A percentile compares a stretch with the other conserved stretches of the same genome.
Conservation (phyloP, 768 basidiomycete genomes). For the Hortiboletus flavorubellus region DNA sequence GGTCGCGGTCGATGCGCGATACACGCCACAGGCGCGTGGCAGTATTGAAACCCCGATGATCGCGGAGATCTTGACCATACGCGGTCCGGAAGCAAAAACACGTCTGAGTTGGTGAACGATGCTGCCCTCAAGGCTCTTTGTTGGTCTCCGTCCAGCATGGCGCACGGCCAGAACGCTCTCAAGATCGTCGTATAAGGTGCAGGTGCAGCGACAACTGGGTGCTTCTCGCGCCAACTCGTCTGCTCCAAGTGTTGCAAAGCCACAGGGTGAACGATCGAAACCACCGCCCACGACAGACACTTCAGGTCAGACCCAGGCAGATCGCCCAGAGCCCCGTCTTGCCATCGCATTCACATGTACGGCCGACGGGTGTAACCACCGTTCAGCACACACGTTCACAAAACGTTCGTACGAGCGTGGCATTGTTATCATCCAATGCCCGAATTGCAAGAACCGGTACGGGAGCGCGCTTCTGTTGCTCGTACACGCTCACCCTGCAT, state of each 20-base stretch:
- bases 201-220: conserved; percentile 36
- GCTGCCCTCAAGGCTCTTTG: conserved; percentile 46
- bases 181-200: conserved; percentile 32
- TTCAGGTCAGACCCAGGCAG: conserved; percentile 26
- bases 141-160: conserved; percentile 42
- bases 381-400: conserved; percentile 87
- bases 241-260: background rate
- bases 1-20: background rate
- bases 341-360: conserved; percentile 88
- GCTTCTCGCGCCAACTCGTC: conserved; percentile 22
- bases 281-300: background rate
- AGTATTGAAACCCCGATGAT: conserved; percentile 22
- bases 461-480: conserved; percentile 19
- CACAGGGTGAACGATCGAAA: background rate
- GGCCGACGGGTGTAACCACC: conserved; percentile 63
- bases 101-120: conserved; percentile 20
- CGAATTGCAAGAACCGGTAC: conserved; percentile 83
- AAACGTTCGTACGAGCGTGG: conserved; percentile 82
- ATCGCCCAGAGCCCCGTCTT: conserved; percentile 56
- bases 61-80: conserved; percentile 9
- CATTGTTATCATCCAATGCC: conserved; percentile 89
- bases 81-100: background rate
- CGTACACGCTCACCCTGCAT: background rate
- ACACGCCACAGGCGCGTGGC: conserved; percentile 30
- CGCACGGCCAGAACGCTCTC: conserved; percentile 39